phyloP scores from a whole-genome alignment of 108 stramenopile species.

The Chaetoceros muelleri region DNA sequence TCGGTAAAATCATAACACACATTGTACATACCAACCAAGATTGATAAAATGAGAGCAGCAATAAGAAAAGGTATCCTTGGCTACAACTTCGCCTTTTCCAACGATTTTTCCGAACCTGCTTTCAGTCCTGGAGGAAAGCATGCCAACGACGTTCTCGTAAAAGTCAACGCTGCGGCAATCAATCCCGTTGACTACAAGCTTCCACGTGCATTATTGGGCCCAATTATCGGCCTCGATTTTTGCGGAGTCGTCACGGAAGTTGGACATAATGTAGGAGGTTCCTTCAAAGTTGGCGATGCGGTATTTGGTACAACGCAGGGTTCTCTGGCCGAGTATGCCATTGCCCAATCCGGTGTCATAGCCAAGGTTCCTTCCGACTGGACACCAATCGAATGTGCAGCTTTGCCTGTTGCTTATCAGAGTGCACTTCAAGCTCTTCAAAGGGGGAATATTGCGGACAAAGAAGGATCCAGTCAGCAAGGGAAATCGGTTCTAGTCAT shows the following conservation, averaged over 20 bases:
- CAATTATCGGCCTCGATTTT: conserved; percentile 22
- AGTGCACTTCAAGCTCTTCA: conserved; percentile 4
- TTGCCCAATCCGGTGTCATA: conserved; percentile 6
- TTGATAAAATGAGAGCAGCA: conserved; percentile 33
- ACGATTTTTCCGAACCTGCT: conserved; percentile 10
- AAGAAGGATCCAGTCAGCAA: conserved; percentile 10
- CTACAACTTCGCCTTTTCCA: conserved; percentile 15
- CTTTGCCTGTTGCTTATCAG: conserved; percentile 19
- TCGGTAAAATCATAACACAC: too few species aligned
- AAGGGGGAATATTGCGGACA: background rate
- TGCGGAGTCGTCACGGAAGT: conserved; percentile 21
- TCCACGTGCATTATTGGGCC: conserved; percentile 9
- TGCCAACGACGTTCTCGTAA: conserved; percentile 26
- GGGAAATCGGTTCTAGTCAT: conserved; percentile 17
- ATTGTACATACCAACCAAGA: too few species aligned
- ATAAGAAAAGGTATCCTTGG: conserved; percentile 26
- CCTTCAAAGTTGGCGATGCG: conserved; percentile 17
- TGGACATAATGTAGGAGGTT: conserved; percentile 10
- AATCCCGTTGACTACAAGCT: conserved; percentile 51
- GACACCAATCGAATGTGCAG: conserved; percentile 17
- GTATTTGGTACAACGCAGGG: conserved; percentile 24
- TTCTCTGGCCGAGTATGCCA: conserved; percentile 20
- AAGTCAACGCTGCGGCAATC: conserved; percentile 34
- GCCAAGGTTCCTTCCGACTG: conserved; percentile 22
- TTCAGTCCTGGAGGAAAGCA: background rate